phyloP scores from a whole-genome alignment of 2,329 filamentous ascomycete genomes.

The Fusarium haematococcum region DNA sequence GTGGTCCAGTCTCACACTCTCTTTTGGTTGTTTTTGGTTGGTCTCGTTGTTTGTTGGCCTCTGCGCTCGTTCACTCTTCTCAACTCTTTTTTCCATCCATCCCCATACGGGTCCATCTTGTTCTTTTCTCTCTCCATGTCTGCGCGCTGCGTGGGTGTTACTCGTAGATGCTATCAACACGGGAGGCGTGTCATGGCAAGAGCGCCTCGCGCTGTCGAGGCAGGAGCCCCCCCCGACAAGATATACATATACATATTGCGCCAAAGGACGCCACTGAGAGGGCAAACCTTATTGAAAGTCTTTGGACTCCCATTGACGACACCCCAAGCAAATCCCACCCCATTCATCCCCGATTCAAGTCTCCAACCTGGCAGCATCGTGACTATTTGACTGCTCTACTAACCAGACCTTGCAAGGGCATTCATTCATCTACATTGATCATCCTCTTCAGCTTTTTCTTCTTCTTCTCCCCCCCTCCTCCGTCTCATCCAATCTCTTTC shows the following conservation, averaged over 20 bases:
- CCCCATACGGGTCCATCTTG: constrained; percentile 9
- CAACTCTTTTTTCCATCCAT: not conserved
- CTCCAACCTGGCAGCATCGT: constrained; percentile 37
- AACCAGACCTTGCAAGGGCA: constrained; percentile 9
- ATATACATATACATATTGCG: constrained; percentile 43
- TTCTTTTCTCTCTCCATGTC: not conserved
- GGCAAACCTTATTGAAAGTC: constrained; percentile 45
- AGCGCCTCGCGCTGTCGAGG: constrained; percentile 27
- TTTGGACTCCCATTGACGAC: constrained; percentile 40
- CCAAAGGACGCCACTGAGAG: constrained; percentile 39
- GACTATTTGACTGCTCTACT: constrained; percentile 32
- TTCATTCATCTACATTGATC: constrained; percentile 36
- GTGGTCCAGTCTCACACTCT: constrained; percentile 22
- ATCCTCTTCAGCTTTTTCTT: constrained; percentile 26
- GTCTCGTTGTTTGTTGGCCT: constrained; percentile 14
- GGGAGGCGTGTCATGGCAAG: not conserved
- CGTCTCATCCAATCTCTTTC: constrained; percentile 4
- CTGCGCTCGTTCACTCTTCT: constrained; percentile 26
- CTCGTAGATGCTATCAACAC: not conserved
- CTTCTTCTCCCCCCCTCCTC: constrained; percentile 9
- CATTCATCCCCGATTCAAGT: constrained; percentile 38
- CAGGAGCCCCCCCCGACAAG: constrained; percentile 21
- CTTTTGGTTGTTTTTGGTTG: constrained; percentile 16
- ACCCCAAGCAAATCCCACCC: constrained; percentile 24
- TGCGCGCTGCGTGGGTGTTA: not conserved